A percentile compares a stretch with the other conserved stretches of the same genome.
These are phyloP conservation scores for Fusarium falciforme DNA, from an alignment of 2,329 filamentous ascomycete species.

Conservation along the genomic window DNA sequence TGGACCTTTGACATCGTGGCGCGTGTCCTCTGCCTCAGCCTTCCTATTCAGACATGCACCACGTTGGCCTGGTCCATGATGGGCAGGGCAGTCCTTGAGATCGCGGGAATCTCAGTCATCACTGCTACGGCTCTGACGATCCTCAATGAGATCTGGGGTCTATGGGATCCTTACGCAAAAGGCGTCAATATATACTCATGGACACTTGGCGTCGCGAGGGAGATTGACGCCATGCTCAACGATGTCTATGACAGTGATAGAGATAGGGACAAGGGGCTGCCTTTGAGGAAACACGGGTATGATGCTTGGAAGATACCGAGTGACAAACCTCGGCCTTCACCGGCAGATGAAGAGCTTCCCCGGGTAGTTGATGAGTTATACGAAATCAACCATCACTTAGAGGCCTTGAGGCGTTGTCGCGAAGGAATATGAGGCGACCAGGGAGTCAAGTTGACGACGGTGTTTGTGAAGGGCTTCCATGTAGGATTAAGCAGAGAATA, in stretches of 20 bases:
- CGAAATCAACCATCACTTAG: not conserved
- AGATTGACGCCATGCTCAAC: slow-evolving; percentile 44
- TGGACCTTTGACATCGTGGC: slow-evolving; percentile 21
- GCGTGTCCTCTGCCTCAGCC: slow-evolving; percentile 16
- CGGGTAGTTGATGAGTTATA: not conserved
- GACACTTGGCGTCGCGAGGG: slow-evolving; percentile 43
- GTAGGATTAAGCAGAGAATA: not conserved
- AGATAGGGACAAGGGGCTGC: not conserved
- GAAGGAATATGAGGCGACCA: not conserved
- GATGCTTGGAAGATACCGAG: not conserved
- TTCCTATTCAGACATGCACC: slow-evolving; percentile 34
- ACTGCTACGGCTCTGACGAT: slow-evolving; percentile 29
- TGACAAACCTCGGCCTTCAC: not conserved
- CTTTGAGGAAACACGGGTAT: not conserved
- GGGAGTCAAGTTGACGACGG: not conserved
- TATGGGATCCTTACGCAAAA: slow-evolving; percentile 42
- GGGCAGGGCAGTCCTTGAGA: not conserved
- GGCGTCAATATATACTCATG: slow-evolving; percentile 40
- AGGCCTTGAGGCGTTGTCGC: not conserved
- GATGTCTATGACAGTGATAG: slow-evolving; percentile 41
- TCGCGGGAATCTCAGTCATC: slow-evolving; percentile 13
- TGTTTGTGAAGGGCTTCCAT: not conserved
- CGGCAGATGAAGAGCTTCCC: not conserved
- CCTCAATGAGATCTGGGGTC: slow-evolving; percentile 37
- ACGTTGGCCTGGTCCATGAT: slow-evolving; percentile 14